Evolutionary conservation across 129 eudicot species (phyloP), one percentile per base, ranked within the genome.

Genomic region (Calendula officinalis): DNA sequence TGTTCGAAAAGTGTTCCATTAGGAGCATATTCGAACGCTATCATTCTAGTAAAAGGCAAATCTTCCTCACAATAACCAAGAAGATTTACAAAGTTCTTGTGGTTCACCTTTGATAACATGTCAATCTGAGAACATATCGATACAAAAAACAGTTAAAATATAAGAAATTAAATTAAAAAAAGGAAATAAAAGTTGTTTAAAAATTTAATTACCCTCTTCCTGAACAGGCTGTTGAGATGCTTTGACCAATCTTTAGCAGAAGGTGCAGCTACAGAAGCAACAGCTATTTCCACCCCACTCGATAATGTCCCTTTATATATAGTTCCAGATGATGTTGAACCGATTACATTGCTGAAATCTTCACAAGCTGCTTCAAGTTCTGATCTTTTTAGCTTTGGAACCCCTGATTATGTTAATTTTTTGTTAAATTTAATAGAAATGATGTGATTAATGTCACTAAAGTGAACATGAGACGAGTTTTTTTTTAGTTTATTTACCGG

Each of bases 321-420:
- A 11, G 91, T 83, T 22, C 99, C 87, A 14, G 69, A 62, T 7
- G 96, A 70, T 43, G 88, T 76, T 13, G 95, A 67, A 46, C 92
- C 95, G 7, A 92, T 79, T 42, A 92, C 99, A 56, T 92, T 92
- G 75, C 99, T 88, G 63, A 92, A 92, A 76, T 85, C 99, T 92
- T 92, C 99, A 88, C 99, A 92, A 69, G 99, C 99, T 41, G 89
- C 77, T 69, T 81, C 95, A 51, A 92, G 91, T 63, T 92, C 99
- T 3, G 90, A 77, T 70, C 96, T 83, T 58, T 81, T 88, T 60
- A 92, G 82, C 75, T 84, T 88, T 43, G 92, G 95, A 15, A 92
- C 90, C 55, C 96, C 99, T 92, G 76, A 56, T 35, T 65, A 69
- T 80, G 57, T 63, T 8, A 35, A 51, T 56, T 36, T 72, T 22